Evolutionary conservation across 208 protist species (phyloP), one percentile per base, ranked within the genome.

Genomic region (Acanthamoeba healyi): DNA sequence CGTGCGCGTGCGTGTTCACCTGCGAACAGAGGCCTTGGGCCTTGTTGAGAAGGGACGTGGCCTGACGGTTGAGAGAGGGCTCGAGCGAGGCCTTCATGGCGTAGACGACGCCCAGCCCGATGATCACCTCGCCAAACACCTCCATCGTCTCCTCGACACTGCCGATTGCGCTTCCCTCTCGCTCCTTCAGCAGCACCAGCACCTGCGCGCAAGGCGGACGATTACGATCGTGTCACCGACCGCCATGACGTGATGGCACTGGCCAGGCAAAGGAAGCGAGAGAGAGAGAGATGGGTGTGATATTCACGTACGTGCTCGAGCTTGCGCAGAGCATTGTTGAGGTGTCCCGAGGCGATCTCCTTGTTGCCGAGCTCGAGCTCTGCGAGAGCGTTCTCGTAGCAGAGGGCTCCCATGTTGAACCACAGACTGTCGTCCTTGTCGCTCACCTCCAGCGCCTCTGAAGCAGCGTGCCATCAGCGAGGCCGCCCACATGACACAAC

Each of bases 371-470:
- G 74, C 26, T 84, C 74, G 42, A 84, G 74, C 42, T 84, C 74
- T 5, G 32, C 44, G 1, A 84, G 42, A 14, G 26, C 74, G 17
- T 84, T 84, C 26, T 84, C 74, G 32, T 84, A 84, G 32, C 74
- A 84, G 17, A 84, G n/a, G 5, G 74, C 74, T 38, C 74, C 74
- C 74, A 84, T 84, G 44, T 84, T 84, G 74, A 38, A 84, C 74
- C 74, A 84, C 44, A 84, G 7, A 19, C 74, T 84, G 74, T 84
- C 74, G 74, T 84, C 74, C 29, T 84, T 56, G 24, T 84, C 74
- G 44, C 74, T 84, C 38, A 84, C 74, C 74, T 84, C 74, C 74
- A 84, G 44, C 38, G 74, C 74, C 74, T 84, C 74, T 84, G 74
- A 38, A 56, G 58, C 1, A n/a, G 15, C 49, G 6, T 34, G n/a